Conservation (phyloP, 805 yeast species). For the Candida odintsovae region DNA sequence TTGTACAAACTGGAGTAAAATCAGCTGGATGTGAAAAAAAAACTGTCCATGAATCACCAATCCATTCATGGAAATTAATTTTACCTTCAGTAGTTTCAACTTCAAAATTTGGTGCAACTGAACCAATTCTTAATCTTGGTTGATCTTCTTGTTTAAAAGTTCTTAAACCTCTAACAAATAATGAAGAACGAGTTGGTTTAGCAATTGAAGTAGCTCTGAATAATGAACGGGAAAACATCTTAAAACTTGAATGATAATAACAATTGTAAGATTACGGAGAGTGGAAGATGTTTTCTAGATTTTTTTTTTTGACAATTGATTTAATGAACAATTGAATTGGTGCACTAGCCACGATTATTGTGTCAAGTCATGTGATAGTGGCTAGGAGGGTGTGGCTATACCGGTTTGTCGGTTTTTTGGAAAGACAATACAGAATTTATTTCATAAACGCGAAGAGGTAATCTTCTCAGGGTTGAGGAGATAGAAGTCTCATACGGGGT, state of each 20-base stretch:
- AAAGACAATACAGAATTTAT: too few species aligned
- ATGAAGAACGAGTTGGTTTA: conserved; percentile 13
- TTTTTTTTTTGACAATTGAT: not conserved
- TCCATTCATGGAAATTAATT: conserved; percentile 80
- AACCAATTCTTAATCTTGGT: conserved; percentile 71
- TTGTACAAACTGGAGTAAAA: conserved; percentile 95
- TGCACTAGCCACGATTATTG: not conserved
- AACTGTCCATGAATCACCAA: conserved; percentile 83
- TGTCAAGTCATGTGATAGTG: not conserved
- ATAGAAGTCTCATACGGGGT: too few species aligned
- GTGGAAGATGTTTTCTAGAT: too few species aligned
- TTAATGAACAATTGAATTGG: not conserved
- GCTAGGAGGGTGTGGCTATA: not conserved
- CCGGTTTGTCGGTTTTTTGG: too few species aligned
- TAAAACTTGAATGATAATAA: not conserved
- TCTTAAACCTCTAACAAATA: conserved; percentile 31
- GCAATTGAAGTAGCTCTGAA: conserved; percentile 23
- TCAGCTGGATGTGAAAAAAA: conserved; percentile 94
- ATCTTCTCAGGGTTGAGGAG: too few species aligned
- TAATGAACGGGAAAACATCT: conserved; percentile 26
- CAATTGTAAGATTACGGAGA: too few species aligned
- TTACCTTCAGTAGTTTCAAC: conserved; percentile 80
- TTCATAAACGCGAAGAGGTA: too few species aligned
- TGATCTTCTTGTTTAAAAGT: conserved; percentile 48
- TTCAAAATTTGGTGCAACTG: conserved; percentile 81